phyloP scores from a whole-genome alignment of 1,284 basidiomycete species.

The Trametes sp. region DNA sequence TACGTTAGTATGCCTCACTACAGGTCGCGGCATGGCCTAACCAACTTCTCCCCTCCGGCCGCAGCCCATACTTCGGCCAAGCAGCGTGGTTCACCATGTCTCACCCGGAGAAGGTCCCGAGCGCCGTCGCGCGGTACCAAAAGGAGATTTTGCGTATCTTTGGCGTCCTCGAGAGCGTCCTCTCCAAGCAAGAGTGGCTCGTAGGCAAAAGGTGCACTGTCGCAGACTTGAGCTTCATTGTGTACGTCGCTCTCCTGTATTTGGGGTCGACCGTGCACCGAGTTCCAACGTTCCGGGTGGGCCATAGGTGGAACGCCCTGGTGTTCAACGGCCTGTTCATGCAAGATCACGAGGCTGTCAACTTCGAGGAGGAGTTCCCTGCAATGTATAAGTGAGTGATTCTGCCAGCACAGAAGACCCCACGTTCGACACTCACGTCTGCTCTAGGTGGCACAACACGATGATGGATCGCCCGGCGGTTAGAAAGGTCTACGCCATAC shows the following conservation, averaged over 20 bases:
- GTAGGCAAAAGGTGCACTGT: conserved; percentile 22
- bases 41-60: too few relatives aligned
- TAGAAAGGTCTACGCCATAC: conserved; percentile 1
- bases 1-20: not conserved
- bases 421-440: not conserved
- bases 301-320: not conserved
- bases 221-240: conserved; percentile 19
- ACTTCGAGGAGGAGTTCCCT: conserved; percentile 16
- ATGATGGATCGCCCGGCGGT: conserved; percentile 2
- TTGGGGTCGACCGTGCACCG: not conserved
- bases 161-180: conserved; percentile 39
- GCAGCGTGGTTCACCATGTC: conserved; percentile 36
- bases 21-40: not conserved
- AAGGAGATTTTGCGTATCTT: conserved; percentile 43
- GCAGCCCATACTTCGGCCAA: conserved; percentile 33
- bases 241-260: not conserved
- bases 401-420: not conserved
- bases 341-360: conserved; percentile 9
- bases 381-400: conserved; percentile 16
- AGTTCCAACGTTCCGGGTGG: not conserved
- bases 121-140: conserved; percentile 40
- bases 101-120: conserved; percentile 36
- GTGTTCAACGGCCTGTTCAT: not conserved
- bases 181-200: conserved; percentile 29
- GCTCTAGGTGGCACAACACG: conserved; percentile 3